Base-by-base conservation (phyloP, 345 rosid species). In the Anacardium occidentale region DNA sequence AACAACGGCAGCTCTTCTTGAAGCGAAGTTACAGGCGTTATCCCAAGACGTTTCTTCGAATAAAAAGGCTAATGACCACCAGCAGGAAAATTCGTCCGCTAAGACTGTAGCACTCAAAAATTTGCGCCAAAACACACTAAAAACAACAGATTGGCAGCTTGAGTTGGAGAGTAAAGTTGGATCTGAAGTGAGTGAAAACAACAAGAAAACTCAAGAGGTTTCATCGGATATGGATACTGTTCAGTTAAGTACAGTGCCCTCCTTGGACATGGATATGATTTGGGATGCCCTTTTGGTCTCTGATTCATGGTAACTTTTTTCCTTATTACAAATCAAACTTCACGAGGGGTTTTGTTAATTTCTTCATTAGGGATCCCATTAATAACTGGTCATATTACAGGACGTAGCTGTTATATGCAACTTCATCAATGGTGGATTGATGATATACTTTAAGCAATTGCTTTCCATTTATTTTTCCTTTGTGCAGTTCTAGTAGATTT, bases 221-320 rank as follows among this genome's bases (percentile, higher is more conserved):
- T 10, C 40, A 7, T 72, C 80, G 48, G 93, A 90, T 65, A 73
- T 70, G n/a, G 97, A 84, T 72, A 85, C 80, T 55, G 89, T 90
- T 76, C 97, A 90, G 83, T 74, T 95, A 64, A 95, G 99, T 79
- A 92, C 91, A 78, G 88, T 95, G 96, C 99, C 99, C 48, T 92
- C 99, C 4, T 79, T 95, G 86, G 99, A 95, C 83, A 95, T 95
- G 91, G 99, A 95, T 73, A 86, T 80, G 77, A 91, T 92, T 62
- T 92, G 99, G 99, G 99, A 95, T 81, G 91, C 97, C 74, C 87
- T 94, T 74, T 80, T 84, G 18, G 82, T 85, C 62, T 80, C 93
- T 40, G 86, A 86, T 77, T 85, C 91, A 64, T 94, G 80, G 87
- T 24, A 32, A 71, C 11, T 26, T 70, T 7, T 3, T 37, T 22